A percentile compares a stretch with the other conserved stretches of the same genome.
Conservation (phyloP, 306 rosid species). For the Cucurbita moschata region DNA sequence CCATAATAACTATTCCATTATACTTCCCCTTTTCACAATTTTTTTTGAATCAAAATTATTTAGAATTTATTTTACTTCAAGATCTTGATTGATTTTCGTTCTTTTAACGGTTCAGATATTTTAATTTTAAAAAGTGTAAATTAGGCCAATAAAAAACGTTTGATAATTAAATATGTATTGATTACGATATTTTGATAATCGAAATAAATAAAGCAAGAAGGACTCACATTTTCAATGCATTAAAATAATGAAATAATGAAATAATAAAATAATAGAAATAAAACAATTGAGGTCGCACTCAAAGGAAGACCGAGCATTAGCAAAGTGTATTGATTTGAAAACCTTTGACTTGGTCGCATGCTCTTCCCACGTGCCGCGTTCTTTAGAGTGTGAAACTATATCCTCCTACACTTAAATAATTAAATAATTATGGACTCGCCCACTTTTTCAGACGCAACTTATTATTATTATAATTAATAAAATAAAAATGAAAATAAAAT, state of each 20-base stretch:
- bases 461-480: neutral
- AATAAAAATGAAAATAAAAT: neutral
- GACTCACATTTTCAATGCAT: constrained; percentile 2
- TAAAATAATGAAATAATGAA: neutral
- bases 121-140: too few species aligned
- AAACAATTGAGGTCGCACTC: neutral
- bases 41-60: neutral
- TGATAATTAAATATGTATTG: too few species aligned
- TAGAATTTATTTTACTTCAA: neutral
- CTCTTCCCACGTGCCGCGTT: constrained; percentile 1
- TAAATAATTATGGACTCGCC: neutral
- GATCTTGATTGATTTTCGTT: neutral
- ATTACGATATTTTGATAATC: too few species aligned
- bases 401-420: neutral
- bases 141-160: too few species aligned
- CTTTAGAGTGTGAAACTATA: neutral
- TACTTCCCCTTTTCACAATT: neutral
- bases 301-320: neutral
- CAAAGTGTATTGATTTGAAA: neutral
- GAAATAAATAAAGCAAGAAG: neutral
- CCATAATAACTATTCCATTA: neutral
- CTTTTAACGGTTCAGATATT: too few species aligned
- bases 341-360: constrained; percentile 7
- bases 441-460: neutral
- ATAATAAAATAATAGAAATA: neutral